Evolutionary conservation across 768 basidiomycete species (phyloP), one percentile per base, ranked within the genome.

Genomic region (Leucosporidium creatinivorum): DNA sequence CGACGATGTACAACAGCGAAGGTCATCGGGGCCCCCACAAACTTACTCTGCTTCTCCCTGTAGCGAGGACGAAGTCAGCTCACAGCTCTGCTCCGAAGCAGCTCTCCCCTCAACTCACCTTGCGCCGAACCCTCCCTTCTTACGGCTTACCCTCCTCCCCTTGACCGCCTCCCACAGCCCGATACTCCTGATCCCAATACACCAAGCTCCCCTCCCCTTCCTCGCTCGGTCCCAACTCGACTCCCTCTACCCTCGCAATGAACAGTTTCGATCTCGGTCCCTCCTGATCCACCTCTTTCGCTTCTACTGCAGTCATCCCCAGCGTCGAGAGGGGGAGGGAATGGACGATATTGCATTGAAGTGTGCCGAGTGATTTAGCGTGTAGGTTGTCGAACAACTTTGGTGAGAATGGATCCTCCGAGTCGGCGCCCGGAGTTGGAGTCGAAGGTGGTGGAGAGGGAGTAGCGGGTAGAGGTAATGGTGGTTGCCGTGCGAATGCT

Each of bases 321-420:
- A 72, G 73, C 56, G 85, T 84, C 61, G 85, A 80, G 25, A 94
- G 79, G 0, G 86, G 84, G 70, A 90, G 78, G 0, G 86, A 83
- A 5, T 82, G 78, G 19, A 91, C 82, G 23, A 93, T 81, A 44
- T 81, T 80, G 78, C 92, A 94, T 2, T 86, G 83, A 13, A 94
- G 73, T 4, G 86, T 85, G 13, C 91, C 91, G 12, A 93, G 77
- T 13, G 82, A 80, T 23, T 83, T n/a, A 8, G 3, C 0, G 28
- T 58, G 61, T 4, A 61, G 50, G 48, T 59, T 39, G 7, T n/a
- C 52, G 26, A 71, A 71, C 39, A 65, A 56, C 7, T 84, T 4
- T 81, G 77, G 9, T 89, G 76, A 4, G 89, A 75, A 1, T 9
- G 8, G 39, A 2, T 44, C 39, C 39, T 44, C 39, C 8, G 39